phyloP scores from a whole-genome alignment of 345 rosid genomes.

The Eucalyptus melliodora region DNA sequence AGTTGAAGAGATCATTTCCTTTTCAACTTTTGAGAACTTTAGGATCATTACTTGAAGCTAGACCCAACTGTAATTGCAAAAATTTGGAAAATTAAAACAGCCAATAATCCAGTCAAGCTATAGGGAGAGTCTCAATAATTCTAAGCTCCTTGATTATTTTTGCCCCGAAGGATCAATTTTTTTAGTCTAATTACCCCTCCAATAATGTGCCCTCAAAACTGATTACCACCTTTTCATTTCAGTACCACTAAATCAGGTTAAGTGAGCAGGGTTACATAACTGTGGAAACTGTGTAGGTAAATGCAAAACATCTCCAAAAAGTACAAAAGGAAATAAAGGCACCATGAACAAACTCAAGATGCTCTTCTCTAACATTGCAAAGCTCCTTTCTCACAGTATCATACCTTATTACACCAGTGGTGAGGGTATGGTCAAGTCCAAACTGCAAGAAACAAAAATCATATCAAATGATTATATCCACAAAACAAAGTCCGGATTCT shows the following conservation, averaged over 20 bases:
- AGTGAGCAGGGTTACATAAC: not conserved
- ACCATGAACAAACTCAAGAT: not conserved
- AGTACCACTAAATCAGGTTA: not conserved
- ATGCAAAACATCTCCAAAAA: not conserved
- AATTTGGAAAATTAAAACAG: not conserved
- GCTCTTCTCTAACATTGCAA: not conserved
- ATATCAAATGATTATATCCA: not conserved
- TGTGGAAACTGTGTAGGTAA: not conserved
- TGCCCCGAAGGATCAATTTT: not conserved
- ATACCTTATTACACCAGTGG: constrained; percentile 95
- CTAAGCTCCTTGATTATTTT: not conserved
- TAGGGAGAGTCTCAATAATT: not conserved
- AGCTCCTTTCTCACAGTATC: not conserved
- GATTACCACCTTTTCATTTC: not conserved
- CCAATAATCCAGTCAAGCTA: not conserved
- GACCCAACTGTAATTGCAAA: not conserved
- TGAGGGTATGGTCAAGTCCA: constrained; percentile 95
- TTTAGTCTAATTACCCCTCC: not conserved
- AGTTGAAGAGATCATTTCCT: not conserved
- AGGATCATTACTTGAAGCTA: not conserved
- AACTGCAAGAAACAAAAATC: constrained; percentile 32
- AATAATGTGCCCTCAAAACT: not conserved
- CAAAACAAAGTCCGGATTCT: not conserved
- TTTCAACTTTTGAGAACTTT: not conserved
- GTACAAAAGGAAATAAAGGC: not conserved